phyloP scores from a whole-genome alignment of 176 grass and related monocot species.

The Chloris gayana region DNA sequence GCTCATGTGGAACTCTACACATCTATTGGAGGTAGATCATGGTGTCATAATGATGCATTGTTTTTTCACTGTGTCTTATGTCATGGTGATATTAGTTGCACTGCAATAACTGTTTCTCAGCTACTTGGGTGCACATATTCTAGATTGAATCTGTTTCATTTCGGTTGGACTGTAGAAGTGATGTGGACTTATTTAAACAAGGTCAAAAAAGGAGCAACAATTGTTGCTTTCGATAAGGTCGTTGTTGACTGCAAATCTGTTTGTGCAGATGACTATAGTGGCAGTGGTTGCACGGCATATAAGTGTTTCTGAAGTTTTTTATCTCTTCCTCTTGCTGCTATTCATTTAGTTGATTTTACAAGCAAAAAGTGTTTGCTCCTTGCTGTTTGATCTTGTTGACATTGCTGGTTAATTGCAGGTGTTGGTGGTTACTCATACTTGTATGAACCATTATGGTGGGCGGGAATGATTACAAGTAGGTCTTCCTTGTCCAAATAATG shows the following conservation, averaged over 20 bases:
- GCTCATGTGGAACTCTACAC: not conserved
- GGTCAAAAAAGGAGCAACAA: not conserved
- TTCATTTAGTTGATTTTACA: not conserved
- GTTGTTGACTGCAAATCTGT: slow-evolving; percentile 19
- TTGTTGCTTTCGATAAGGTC: not conserved
- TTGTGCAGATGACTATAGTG: not conserved
- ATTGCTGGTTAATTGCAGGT: slow-evolving; percentile 55
- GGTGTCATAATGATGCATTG: not conserved
- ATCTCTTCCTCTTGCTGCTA: not conserved
- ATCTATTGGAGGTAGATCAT: not conserved
- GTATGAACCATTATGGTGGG: slow-evolving; percentile 96
- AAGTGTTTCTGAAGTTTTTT: not conserved
- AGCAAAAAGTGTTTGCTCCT: not conserved
- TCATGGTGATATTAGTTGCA: not conserved
- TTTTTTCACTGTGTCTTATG: not conserved
- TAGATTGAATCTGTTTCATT: not conserved
- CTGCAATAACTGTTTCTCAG: not conserved
- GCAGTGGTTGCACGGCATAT: not conserved
- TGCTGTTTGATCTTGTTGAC: not conserved
- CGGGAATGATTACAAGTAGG: slow-evolving; percentile 96
- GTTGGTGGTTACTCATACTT: slow-evolving; percentile 96
- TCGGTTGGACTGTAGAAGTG: not conserved
- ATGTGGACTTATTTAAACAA: not conserved
- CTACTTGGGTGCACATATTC: not conserved
- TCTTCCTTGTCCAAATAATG: slow-evolving; percentile 21